Percentiles rank a stretch among this genome's conserved stretches.
Evolutionary conservation across 208 protist genomes (phyloP).

Genomic region (Acanthamoeba healyi): DNA sequence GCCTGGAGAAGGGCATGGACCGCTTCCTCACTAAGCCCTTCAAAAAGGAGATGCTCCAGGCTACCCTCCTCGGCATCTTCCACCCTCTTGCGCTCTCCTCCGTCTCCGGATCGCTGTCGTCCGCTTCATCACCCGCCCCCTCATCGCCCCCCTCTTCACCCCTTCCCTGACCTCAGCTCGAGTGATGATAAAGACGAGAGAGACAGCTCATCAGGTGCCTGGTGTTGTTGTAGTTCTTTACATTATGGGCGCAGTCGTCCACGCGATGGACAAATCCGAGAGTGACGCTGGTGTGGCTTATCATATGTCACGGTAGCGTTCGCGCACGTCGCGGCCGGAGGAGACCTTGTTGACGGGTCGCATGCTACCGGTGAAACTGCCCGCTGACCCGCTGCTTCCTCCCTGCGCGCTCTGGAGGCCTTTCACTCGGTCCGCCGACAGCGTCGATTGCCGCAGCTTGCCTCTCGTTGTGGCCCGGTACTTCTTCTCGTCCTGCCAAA

Average conservation of each 20-base stretch:
- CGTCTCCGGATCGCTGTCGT: too few species aligned
- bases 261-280: too few species aligned
- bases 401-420: background rate
- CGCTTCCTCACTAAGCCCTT: slow-evolving; percentile 32
- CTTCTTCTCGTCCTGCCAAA: slow-evolving; percentile 29
- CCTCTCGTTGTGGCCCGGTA: background rate
- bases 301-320: slow-evolving; percentile 9
- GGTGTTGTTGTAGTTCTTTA: too few species aligned
- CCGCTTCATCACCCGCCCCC: background rate
- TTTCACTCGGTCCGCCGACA: background rate
- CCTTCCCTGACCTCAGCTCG: too few species aligned
- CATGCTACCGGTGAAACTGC: background rate
- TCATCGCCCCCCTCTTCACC: background rate
- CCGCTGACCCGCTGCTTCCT: background rate
- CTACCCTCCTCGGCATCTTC: background rate
- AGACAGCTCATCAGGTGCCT: too few species aligned
- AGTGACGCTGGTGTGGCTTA: too few species aligned
- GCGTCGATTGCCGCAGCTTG: slow-evolving; percentile 12
- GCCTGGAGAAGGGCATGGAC: slow-evolving; percentile 51
- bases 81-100: background rate
- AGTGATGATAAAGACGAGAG: too few species aligned
- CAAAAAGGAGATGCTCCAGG: background rate
- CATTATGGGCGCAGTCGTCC: too few species aligned
- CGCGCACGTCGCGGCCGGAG: slow-evolving; percentile 27
- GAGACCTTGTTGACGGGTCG: slow-evolving; percentile 23